Evolutionary conservation across 75 land plant genomes (phyloP), one percentile per base, ranked within the genome.

Genomic region (Cupressus sempervirens): DNA sequence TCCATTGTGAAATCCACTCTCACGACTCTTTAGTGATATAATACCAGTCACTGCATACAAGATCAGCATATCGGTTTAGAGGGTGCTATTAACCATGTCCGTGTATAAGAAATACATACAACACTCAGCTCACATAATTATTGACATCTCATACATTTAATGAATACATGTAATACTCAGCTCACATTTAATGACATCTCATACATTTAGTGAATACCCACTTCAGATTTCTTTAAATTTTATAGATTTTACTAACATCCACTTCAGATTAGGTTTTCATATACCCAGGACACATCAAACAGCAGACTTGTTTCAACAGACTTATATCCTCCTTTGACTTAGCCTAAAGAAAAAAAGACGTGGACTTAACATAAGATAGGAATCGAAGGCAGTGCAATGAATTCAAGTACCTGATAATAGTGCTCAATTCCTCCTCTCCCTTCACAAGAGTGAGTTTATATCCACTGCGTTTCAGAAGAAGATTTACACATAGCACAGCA

Each of bases 1-100:
- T 88, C 89, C 84, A 72, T 72, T 72, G 74, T 23, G 14, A 72
- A n/a, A 30, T 23, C 35, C 35, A 72, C 12, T 68, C 3, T 13
- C 32, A 14, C 12, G 35, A 72, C 35, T 72, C 35, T 72, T 30
- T 3, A 72, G 35, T 3, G 12, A 30, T 32, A 32, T 3, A 72
- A 32, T 32, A 32, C 74, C 74, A 72, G 32, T 32, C 34, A 15
- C 74, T 72, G 35, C 32, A 72, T 36, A 72, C 35, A 72, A 72
- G 12, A 72, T 72, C 35, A 30, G 12, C 15, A 32, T 72, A 72
- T 72, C 74, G 35, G 8, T 72, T 32, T 72, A 35, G 29, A 10
- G 34, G 7, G 35, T 12, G 74, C 14, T 2, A 72, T 32, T 72
- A 72, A 30, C 8, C 35, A 72, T 32, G 11, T 35, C 1, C 36